These are phyloP conservation scores for Trypanosoma conorhini DNA, from an alignment of 208 protist species.

Conservation along the genomic window DNA sequence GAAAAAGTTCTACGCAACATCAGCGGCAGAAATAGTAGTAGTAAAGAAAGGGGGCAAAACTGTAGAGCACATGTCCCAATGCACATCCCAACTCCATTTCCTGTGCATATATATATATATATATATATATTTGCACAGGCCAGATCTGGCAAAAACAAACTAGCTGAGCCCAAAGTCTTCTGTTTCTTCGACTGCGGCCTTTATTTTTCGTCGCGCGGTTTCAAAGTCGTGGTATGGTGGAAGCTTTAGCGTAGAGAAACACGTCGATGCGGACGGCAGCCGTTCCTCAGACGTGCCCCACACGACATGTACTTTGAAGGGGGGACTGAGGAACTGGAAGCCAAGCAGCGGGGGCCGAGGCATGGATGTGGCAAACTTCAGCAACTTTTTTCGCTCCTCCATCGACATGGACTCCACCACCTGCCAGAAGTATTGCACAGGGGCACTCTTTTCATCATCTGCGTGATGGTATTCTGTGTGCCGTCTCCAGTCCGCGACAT, in stretches of 20 bases:
- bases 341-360: conserved; percentile 90
- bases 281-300: conserved; percentile 39
- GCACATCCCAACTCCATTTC: not conserved
- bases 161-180: conserved; percentile 82
- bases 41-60: not conserved
- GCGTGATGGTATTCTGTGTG: conserved; percentile 83
- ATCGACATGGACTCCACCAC: conserved; percentile 77
- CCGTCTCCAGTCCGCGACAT: conserved; percentile 86
- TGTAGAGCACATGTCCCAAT: not conserved
- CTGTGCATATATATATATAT: conserved; percentile 10
- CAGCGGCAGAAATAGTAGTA: not conserved
- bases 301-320: conserved; percentile 85
- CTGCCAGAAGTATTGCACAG: conserved; percentile 87
- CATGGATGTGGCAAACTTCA: conserved; percentile 91
- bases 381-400: conserved; percentile 73
- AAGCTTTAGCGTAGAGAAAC: conserved; percentile 94
- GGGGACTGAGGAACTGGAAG: conserved; percentile 89
- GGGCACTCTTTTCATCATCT: conserved; percentile 51
- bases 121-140: conserved; percentile 14
- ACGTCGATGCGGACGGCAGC: conserved; percentile 91
- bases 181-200: conserved; percentile 85
- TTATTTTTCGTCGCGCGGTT: conserved; percentile 79
- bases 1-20: not conserved
- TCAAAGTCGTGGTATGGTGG: conserved; percentile 77
- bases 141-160: not conserved